A percentile compares a stretch with the other conserved stretches of the same genome.
Conservation (phyloP, 75 land plant species). For the Selaginella tamariscina region DNA sequence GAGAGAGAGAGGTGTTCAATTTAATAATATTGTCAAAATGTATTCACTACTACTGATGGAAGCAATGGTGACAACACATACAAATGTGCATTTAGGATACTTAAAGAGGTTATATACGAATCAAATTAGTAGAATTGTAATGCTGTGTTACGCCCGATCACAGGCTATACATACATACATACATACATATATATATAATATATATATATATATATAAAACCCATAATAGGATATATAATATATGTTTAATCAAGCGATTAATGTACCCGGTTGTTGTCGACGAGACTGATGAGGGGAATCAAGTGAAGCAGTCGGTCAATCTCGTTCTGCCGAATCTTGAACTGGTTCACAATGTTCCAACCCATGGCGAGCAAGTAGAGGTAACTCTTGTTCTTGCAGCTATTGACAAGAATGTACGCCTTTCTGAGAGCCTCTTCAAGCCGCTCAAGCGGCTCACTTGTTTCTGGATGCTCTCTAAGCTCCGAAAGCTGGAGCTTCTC, state of each 20-base stretch:
- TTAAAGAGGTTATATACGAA: too few species aligned
- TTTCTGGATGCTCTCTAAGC: slow-evolving; percentile 67
- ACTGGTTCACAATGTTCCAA: slow-evolving; percentile 80
- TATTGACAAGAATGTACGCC: slow-evolving; percentile 56
- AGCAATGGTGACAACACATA: too few species aligned
- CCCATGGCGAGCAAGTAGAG: slow-evolving; percentile 89
- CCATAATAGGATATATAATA: too few species aligned
- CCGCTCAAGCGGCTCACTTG: slow-evolving; percentile 78
- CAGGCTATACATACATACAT: too few species aligned
- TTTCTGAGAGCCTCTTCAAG: slow-evolving; percentile 78
- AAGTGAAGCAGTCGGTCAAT: slow-evolving; percentile 65
- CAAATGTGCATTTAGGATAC: too few species aligned
- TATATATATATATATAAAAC: too few species aligned
- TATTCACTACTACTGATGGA: too few species aligned
- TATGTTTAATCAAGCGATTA: background rate
- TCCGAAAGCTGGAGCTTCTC: slow-evolving; percentile 81
- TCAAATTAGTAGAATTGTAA: too few species aligned
- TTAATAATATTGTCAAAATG: too few species aligned
- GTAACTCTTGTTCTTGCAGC: slow-evolving; percentile 79
- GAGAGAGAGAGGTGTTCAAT: too few species aligned
- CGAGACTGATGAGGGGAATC: slow-evolving; percentile 76
- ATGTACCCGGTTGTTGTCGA: slow-evolving; percentile 53
- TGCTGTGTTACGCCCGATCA: too few species aligned
- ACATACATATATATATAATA: too few species aligned
- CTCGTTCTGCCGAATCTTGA: slow-evolving; percentile 63